These are phyloP conservation scores for Spergularia marina DNA, from an alignment of 148 eudicot species.

Conservation along the genomic window DNA sequence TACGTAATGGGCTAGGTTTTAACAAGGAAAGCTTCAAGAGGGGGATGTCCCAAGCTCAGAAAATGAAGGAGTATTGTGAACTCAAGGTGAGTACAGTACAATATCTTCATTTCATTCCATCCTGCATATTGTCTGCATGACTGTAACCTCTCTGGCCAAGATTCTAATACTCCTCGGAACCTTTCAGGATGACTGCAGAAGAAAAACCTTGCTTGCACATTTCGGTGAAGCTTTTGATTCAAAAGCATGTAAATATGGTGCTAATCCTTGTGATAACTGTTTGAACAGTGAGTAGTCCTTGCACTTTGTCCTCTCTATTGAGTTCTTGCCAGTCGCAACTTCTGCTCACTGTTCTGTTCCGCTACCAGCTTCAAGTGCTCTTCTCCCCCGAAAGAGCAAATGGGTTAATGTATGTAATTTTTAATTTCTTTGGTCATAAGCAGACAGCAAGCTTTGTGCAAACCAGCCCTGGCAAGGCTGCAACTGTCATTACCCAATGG, in stretches of 20 bases:
- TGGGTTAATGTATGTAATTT: not conserved
- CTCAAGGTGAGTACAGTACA: slow-evolving; percentile 55
- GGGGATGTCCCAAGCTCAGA: slow-evolving; percentile 88
- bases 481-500: no score
- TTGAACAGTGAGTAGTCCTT: slow-evolving; percentile 31
- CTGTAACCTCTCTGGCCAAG: not conserved
- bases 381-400: not conserved
- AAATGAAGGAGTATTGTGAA: slow-evolving; percentile 90
- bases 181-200: slow-evolving; percentile 78
- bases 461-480: no score
- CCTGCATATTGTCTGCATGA: not conserved
- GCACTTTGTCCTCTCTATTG: not conserved
- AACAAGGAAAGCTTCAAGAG: slow-evolving; percentile 65
- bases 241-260: slow-evolving; percentile 61
- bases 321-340: not conserved
- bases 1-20: slow-evolving; percentile 66
- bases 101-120: slow-evolving; percentile 1
- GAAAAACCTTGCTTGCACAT: slow-evolving; percentile 79
- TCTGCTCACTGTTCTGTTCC: not conserved
- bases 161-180: slow-evolving; percentile 4
- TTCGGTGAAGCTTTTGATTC: slow-evolving; percentile 79
- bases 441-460: not conserved
- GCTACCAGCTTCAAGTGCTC: not conserved
- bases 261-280: slow-evolving; percentile 92
- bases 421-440: not conserved